Evolutionary conservation across 345 rosid genomes (phyloP).

Genomic region (Dovyalis caffra): DNA sequence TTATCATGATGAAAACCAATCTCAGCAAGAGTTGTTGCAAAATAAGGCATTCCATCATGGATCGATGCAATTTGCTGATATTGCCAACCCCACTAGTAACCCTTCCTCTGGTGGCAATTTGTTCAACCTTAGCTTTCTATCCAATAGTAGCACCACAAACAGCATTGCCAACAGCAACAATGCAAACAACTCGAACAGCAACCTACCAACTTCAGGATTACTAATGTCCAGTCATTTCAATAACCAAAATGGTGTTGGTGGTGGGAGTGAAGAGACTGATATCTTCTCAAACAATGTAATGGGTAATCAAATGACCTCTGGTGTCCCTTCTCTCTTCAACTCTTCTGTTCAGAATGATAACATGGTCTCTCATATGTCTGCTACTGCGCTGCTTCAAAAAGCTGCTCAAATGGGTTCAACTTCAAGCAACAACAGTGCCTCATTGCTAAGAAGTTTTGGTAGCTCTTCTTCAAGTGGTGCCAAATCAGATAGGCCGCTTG

Average conservation of each 20-base stretch:
- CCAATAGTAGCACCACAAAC: conserved; percentile 30
- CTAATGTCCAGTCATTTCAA: conserved; percentile 41
- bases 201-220: conserved; percentile 34
- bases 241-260: conserved; percentile 31
- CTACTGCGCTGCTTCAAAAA: conserved; percentile 78
- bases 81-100: conserved; percentile 29
- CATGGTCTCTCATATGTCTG: conserved; percentile 58
- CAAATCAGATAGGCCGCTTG: conserved; percentile 11
- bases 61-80: conserved; percentile 54
- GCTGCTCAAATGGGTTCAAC: conserved; percentile 81
- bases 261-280: conserved; percentile 31
- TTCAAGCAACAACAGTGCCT: conserved; percentile 46
- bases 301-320: conserved; percentile 43
- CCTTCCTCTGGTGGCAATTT: conserved; percentile 32
- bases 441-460: conserved; percentile 52
- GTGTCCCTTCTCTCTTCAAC: conserved; percentile 49
- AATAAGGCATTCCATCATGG: conserved; percentile 40
- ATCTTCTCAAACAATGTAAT: conserved; percentile 45
- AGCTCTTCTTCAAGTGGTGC: conserved; percentile 39
- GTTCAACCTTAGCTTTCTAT: conserved; percentile 63
- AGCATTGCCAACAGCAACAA: conserved; percentile 24
- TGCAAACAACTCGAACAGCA: conserved; percentile 30
- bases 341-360: conserved; percentile 47
- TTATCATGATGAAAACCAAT: conserved; percentile 42
- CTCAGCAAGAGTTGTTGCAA: conserved; percentile 36